A percentile compares a stretch with the other conserved stretches of the same genome.
Conservation (phyloP, 202 grass and related monocot genomes). For the Eragrostis tef region DNA sequence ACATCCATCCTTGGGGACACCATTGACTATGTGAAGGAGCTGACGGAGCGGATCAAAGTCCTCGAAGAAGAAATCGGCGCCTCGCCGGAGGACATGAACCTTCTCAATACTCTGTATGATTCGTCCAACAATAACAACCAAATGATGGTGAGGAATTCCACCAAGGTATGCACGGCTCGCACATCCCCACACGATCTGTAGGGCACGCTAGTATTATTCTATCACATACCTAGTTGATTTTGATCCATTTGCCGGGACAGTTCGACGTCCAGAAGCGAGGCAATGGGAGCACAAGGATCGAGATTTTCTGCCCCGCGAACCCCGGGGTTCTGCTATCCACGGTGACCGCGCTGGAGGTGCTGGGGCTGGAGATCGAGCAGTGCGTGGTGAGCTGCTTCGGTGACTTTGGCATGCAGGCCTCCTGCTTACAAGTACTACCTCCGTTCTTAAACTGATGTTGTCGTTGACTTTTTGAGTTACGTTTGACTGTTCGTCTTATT, state of each 20-base stretch:
- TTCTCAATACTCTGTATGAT: slow-evolving; percentile 53
- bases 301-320: slow-evolving; percentile 76
- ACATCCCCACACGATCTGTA: background rate
- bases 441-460: no score
- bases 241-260: slow-evolving; percentile 37
- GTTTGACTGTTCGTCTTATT: no score
- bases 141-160: slow-evolving; percentile 70
- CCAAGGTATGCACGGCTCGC: slow-evolving; percentile 57
- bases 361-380: slow-evolving; percentile 86
- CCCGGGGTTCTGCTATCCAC: slow-evolving; percentile 70
- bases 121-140: slow-evolving; percentile 42
- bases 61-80: slow-evolving; percentile 65
- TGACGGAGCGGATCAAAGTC: slow-evolving; percentile 75
- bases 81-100: slow-evolving; percentile 51
- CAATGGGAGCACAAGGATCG: slow-evolving; percentile 61
- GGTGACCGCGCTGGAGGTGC: slow-evolving; percentile 65
- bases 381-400: slow-evolving; percentile 89
- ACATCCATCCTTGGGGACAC: slow-evolving; percentile 92
- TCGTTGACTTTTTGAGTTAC: no score
- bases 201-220: background rate
- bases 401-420: slow-evolving; percentile 87
- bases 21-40: slow-evolving; percentile 93
- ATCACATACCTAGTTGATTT: slow-evolving; percentile 4
- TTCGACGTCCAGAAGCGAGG: slow-evolving; percentile 70
- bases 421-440: slow-evolving; percentile 69